phyloP scores from a whole-genome alignment of 73 alveolate species.

The Paramecium bursaria region DNA sequence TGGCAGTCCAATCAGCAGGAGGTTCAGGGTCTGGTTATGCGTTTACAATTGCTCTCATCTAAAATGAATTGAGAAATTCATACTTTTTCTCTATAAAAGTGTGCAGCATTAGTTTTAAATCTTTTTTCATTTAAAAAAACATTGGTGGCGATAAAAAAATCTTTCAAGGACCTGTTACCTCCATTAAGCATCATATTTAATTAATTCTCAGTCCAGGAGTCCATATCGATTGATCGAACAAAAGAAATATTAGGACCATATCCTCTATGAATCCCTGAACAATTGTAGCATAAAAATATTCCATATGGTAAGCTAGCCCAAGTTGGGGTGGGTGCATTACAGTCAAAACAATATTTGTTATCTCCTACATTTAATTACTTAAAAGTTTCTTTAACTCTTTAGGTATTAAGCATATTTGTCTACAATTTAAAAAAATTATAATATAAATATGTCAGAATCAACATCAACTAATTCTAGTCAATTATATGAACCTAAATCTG shows the following conservation, averaged over 20 bases:
- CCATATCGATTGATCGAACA: slow-evolving; percentile 93
- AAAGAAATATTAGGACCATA: slow-evolving; percentile 85
- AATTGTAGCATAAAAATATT: slow-evolving; percentile 85
- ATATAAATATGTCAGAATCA: too few species aligned
- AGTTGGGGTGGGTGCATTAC: slow-evolving; percentile 80
- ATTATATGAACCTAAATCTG: too few species aligned
- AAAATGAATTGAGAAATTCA: not conserved
- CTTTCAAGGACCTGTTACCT: slow-evolving; percentile 87
- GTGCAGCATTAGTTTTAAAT: slow-evolving; percentile 81
- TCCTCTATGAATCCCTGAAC: slow-evolving; percentile 94
- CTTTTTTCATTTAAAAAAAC: slow-evolving; percentile 73
- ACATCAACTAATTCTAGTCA: too few species aligned
- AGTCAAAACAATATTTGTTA: slow-evolving; percentile 78
- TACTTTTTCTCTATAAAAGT: slow-evolving; percentile 77
- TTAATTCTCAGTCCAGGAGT: slow-evolving; percentile 91
- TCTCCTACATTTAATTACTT: too few species aligned
- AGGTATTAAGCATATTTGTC: too few species aligned
- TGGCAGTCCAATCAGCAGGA: too few species aligned
- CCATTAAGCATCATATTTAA: slow-evolving; percentile 88
- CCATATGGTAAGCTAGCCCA: slow-evolving; percentile 94
- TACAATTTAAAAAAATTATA: too few species aligned
- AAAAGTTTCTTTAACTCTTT: too few species aligned
- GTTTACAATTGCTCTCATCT: too few species aligned
- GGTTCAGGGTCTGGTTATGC: too few species aligned
- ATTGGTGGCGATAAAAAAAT: slow-evolving; percentile 77